phyloP scores from a whole-genome alignment of 495 filamentous ascomycete species.

The Xylona heveae region DNA sequence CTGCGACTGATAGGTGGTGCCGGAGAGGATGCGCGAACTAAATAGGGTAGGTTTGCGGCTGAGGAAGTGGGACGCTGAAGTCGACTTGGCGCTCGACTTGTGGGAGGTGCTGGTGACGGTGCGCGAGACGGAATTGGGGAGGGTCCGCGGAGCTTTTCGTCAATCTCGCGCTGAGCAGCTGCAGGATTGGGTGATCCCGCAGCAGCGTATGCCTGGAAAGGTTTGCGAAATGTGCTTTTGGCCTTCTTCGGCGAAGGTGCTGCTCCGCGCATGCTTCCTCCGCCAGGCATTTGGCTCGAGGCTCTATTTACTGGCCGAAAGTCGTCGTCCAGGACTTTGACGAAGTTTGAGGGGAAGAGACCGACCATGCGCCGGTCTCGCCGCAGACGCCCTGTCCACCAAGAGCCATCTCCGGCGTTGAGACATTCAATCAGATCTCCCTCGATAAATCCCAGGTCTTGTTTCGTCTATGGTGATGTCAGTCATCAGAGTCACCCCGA shows the following conservation, averaged over 20 bases:
- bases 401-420: constrained; percentile 90
- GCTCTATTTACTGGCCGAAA: constrained; percentile 54
- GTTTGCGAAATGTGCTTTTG: constrained; percentile 28
- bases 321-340: constrained; percentile 64
- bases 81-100: constrained; percentile 4
- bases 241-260: constrained; percentile 26
- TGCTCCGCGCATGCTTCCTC: constrained; percentile 25
- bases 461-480: constrained; percentile 43
- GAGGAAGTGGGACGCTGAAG: too few species aligned
- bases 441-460: constrained; percentile 89
- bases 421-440: constrained; percentile 95
- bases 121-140: constrained; percentile 22
- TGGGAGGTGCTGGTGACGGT: constrained; percentile 8
- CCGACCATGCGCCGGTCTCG: constrained; percentile 77
- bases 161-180: constrained; percentile 11
- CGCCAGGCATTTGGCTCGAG: constrained; percentile 46
- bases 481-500: constrained; percentile 7
- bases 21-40: constrained; percentile 15
- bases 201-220: constrained; percentile 32
- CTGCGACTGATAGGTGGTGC: constrained; percentile 12
- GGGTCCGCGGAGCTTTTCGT: constrained; percentile 13
- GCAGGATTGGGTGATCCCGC: constrained; percentile 24
- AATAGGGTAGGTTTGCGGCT: too few species aligned
- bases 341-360: constrained; percentile 92
- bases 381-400: constrained; percentile 88